These are phyloP conservation scores for Mangifera indica DNA, from an alignment of 345 rosid species.

Conservation along the genomic window DNA sequence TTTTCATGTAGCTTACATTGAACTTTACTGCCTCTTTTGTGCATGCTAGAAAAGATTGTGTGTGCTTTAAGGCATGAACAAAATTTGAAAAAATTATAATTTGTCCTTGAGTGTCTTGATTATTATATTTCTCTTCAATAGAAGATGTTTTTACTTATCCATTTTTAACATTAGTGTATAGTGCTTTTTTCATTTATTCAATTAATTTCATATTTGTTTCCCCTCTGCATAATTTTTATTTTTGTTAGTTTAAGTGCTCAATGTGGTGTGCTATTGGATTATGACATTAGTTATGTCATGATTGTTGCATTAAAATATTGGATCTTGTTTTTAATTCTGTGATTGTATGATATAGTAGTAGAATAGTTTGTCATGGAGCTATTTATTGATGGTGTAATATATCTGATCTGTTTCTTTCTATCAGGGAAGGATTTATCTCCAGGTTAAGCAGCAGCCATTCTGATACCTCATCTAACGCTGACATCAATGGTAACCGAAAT, in stretches of 20 bases:
- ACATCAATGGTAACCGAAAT: slow-evolving; percentile 38
- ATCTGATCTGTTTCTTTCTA: slow-evolving; percentile 16
- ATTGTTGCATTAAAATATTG: not conserved
- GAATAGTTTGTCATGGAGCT: not conserved
- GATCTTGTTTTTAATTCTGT: slow-evolving; percentile 1
- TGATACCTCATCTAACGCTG: slow-evolving; percentile 59
- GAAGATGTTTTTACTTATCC: not conserved
- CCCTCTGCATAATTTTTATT: not conserved
- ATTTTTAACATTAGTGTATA: not conserved
- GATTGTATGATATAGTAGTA: slow-evolving; percentile 1
- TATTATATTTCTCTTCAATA: not conserved
- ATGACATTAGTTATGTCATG: not conserved
- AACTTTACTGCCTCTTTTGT: not conserved
- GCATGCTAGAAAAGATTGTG: not conserved
- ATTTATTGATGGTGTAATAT: slow-evolving; percentile 11
- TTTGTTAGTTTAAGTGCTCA: not conserved
- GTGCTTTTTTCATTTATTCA: not conserved
- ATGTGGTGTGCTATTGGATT: not conserved
- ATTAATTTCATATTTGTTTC: not conserved
- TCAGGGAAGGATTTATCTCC: slow-evolving; percentile 85
- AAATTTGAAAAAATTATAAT: not conserved
- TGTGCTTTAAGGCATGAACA: not conserved
- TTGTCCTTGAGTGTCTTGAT: not conserved
- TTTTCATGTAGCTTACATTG: no score
- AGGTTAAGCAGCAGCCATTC: slow-evolving; percentile 61